Evolutionary conservation across 2,329 filamentous ascomycete species (phyloP).

Genomic region (Trichoderma asperellum): DNA sequence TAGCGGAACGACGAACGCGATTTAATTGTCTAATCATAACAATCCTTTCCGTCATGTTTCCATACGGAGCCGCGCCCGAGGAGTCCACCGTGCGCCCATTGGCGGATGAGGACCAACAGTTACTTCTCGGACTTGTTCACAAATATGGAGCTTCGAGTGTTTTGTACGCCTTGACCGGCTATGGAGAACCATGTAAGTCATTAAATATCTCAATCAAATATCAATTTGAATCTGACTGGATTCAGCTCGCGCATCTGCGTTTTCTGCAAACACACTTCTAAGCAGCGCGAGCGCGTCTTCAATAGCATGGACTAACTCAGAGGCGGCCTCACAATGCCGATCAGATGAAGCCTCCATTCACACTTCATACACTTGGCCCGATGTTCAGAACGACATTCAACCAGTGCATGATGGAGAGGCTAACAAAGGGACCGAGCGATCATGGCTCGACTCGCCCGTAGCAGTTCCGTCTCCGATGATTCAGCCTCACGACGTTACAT

Average conservation of each 20-base stretch:
- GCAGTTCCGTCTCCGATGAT: conserved; percentile 44
- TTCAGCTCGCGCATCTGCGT: conserved; percentile 45
- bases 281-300: conserved; percentile 49
- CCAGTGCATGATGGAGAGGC: conserved; percentile 43
- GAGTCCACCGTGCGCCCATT: conserved; percentile 44
- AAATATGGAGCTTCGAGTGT: conserved; percentile 46
- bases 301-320: conserved; percentile 48
- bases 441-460: conserved; percentile 48
- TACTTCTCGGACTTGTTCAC: conserved; percentile 44
- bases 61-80: conserved; percentile 40
- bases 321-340: conserved; percentile 45
- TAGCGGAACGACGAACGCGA: conserved; percentile 23
- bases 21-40: conserved; percentile 3
- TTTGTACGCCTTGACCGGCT: conserved; percentile 44
- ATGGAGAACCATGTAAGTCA: conserved; percentile 45
- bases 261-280: conserved; percentile 47
- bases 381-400: conserved; percentile 41
- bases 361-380: conserved; percentile 47
- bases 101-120: conserved; percentile 46
- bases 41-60: conserved; percentile 39
- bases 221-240: conserved; percentile 14
- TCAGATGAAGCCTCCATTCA: conserved; percentile 47
- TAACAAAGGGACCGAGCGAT: conserved; percentile 42
- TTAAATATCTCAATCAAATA: background rate
- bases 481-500: conserved; percentile 41